Evolutionary conservation across 2,329 filamentous ascomycete species (phyloP), one percentile per base, ranked within the genome.

Genomic region (Penicillium sp.): DNA sequence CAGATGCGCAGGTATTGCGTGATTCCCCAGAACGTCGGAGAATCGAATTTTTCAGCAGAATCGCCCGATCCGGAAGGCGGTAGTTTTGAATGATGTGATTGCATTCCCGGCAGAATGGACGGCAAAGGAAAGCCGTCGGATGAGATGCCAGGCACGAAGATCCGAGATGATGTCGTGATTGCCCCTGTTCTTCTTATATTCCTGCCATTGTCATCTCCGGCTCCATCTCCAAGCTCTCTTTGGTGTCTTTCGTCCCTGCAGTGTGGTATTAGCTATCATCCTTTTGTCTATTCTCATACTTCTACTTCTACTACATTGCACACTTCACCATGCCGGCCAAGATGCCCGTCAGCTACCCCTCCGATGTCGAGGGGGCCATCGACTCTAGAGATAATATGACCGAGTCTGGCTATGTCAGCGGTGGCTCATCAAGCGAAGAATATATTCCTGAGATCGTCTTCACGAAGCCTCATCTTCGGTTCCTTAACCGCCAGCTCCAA

Each of bases 401-500:
- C 31, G 92, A 92, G 57, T 96, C 96, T 77, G 89, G 85, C 66
- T 89, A 76, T 74, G 87, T 81, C 24, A 88, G 74, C 73, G 87
- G 82, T 38, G 79, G 80, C 46, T 85, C 31, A 2, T 16, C 83
- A 30, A 87, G 82, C 62, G 77, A 81, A 39, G 76, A 78, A 46
- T 78, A 77, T 59, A 79, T 92, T 18, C 88, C 92, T 13, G 83
- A 89, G 54, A 81, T 97, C 65, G 85, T 87, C 73, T 90, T 99
- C 78, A 92, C 90, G 60, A 88, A 88, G 71, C 83, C 87, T 57
- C 92, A 99, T 73, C 80, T 97, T 62, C 87, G 89, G 65, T 92
- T 92, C 74, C 81, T 99, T 71, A 99, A 99, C 80, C 76, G 85
- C 58, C 90, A 95, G 74, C 79, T 99, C 63, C 89, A 94, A 72